Evolutionary conservation across 2,329 filamentous ascomycete genomes (phyloP), one percentile per base, ranked within the genome.

Genomic region (Ophioceras dolichostomum): DNA sequence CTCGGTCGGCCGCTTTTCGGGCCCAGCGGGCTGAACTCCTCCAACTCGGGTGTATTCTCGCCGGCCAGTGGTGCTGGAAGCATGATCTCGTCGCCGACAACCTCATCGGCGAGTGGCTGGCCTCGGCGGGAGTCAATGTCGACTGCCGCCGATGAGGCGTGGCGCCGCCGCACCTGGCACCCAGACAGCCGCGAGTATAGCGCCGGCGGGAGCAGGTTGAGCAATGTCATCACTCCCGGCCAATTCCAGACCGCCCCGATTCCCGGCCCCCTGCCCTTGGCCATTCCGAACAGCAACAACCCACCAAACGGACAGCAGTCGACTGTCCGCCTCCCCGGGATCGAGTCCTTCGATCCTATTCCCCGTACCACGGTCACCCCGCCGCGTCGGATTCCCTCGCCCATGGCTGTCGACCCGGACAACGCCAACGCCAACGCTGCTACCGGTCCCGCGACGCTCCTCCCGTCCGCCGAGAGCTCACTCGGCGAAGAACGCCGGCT

Each of bases 101-200:
- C 64, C 30, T 75, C 78, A 1, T 67, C 70, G 0, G 74, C 78
- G 24, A 44, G 48, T 1, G 65, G 67, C 7, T 80, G 76, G 58
- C 69, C 73, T 4, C 65, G 80, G 21, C 68, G 79, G 30, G 82
- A 87, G 29, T 82, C 83, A 0, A 64, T 65, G 3, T 62, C 70
- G 8, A 74, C 69, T 36, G 64, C 67, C 16, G 62, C 72, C 1
- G 86, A 94, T 44, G 79, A 86, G 30, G 82, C 84, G 39, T 84
- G 79, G 73, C 76, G 87, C 45, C 70, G 88, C 43, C 74, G 87
- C 37, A 95, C 88, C 3, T 95, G 88, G 88, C 88, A 95, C 57
- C 84, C 86, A 1, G 83, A 86, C 43, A 82, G 77, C 41, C 69
- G 73, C 13, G 71, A 70, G 44, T 76, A 76, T 43, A 68, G 69